Base-by-base conservation (phyloP, 345 rosid species). In the Raphanus raphanistrum region DNA sequence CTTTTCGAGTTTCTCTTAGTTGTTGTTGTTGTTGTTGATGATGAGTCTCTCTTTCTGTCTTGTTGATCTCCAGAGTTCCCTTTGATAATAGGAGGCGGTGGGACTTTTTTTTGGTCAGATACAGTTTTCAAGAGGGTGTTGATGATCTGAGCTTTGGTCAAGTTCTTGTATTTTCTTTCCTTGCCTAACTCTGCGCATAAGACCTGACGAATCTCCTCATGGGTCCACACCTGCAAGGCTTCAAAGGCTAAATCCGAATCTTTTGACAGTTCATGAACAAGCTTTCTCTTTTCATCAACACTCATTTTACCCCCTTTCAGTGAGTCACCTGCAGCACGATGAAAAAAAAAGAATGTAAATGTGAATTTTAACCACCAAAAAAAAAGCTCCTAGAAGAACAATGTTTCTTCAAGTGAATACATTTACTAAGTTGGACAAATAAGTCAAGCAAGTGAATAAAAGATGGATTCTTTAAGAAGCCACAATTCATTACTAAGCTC, bases 121-220 rank as follows among this genome's bases (percentile, higher is more conserved):
- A 82, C 85, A 82, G 15, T 3, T 68, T 82, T 84, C 36, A 85
- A 72, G 31, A 89, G 89, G 68, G 68, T 83, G 31, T 83, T 86
- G 69, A 87, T 89, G 85, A 87, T 84, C 75, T 82, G 79, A 45
- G 33, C 73, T 79, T 87, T 90, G 4, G 83, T 77, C 68, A 84
- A 82, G 4, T 88, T 88, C 0, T 87, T 84, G 75, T 82, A 87
- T 72, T 84, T 86, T 71, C 82, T 82, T n/a, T 82, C 83, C 52
- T 85, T 85, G 6, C 88, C 87, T 88, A 81, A 81, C 81, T 90
- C 91, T 8, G 85, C 86, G 68, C 87, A 75, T 8, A 87, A 82
- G 45, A 90, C 82, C 63, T 90, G 82, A 36, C 71, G 85, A 76
- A 90, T 87, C 74, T 90, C 91, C 50, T 74, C 71, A 64, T 85